Conservation (phyloP, 345 rosid genomes). For the Excoecaria cochinchinensis region DNA sequence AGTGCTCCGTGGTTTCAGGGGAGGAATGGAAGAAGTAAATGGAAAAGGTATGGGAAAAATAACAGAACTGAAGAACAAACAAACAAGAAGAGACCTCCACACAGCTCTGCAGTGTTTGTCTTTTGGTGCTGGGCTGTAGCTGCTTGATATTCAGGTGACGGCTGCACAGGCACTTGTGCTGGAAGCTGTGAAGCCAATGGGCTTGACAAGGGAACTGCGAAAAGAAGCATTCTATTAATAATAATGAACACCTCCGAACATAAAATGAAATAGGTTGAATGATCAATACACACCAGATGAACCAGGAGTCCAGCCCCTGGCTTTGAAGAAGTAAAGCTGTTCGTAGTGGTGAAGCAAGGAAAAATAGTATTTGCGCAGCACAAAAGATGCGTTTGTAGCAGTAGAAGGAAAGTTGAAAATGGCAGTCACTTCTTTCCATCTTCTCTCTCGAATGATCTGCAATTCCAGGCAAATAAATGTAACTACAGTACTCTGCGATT, state of each 20-base stretch:
- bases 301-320: conserved; percentile 46
- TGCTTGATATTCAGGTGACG: conserved; percentile 46
- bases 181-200: conserved; percentile 33
- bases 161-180: conserved; percentile 43
- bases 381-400: conserved; percentile 93
- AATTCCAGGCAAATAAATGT: conserved; percentile 7
- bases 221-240: conserved; percentile 4
- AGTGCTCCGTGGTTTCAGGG: not conserved
- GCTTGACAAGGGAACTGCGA: conserved; percentile 52
- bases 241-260: not conserved
- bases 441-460: conserved; percentile 74
- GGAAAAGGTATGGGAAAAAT: not conserved
- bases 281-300: conserved; percentile 43
- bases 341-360: conserved; percentile 81
- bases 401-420: conserved; percentile 95
- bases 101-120: conserved; percentile 33
- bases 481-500: not conserved
- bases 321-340: conserved; percentile 69
- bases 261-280: not conserved
- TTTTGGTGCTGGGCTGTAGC: conserved; percentile 46
- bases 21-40: not conserved
- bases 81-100: conserved; percentile 45
- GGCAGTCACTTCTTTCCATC: conserved; percentile 98
- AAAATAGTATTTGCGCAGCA: conserved; percentile 84
- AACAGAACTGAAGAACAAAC: not conserved